Evolutionary conservation across 164 flowering plant species (phyloP).

Genomic region (Aristolochia contorta): DNA sequence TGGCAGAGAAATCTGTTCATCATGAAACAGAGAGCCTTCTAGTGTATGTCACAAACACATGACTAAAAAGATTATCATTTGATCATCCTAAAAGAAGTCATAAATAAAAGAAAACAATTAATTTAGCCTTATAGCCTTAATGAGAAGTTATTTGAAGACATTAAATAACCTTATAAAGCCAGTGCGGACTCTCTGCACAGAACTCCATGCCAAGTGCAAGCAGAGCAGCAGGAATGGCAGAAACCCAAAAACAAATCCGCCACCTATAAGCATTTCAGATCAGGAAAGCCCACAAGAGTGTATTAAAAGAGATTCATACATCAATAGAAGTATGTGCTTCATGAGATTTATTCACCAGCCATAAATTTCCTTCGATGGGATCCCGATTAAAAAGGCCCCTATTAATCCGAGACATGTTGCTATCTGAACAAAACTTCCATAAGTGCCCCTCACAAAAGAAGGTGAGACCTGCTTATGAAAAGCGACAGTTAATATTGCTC

Average conservation of each 20-base stretch:
- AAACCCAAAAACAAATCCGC: slow-evolving; percentile 92
- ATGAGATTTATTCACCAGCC: slow-evolving; percentile 58
- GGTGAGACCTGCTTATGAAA: slow-evolving; percentile 25
- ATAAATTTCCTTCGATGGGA: slow-evolving; percentile 55
- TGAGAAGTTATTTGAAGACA: not conserved
- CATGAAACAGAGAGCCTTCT: too few relatives aligned
- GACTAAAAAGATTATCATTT: too few relatives aligned
- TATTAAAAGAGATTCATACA: not conserved
- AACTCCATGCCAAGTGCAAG: slow-evolving; percentile 70
- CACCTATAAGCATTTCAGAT: slow-evolving; percentile 45
- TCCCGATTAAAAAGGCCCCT: slow-evolving; percentile 72
- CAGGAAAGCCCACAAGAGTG: not conserved
- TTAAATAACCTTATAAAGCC: slow-evolving; percentile 76
- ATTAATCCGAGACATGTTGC: slow-evolving; percentile 91
- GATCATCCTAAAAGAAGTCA: too few relatives aligned
- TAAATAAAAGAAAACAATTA: too few relatives aligned
- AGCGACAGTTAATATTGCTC: too few relatives aligned
- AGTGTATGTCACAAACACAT: too few relatives aligned
- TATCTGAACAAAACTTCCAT: slow-evolving; percentile 91
- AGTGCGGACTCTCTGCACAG: slow-evolving; percentile 88
- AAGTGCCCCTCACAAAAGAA: slow-evolving; percentile 87
- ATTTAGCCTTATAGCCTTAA: not conserved
- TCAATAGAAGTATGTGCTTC: not conserved
- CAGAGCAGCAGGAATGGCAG: slow-evolving; percentile 71
- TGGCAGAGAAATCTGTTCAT: too few relatives aligned